These are phyloP conservation scores for Kwoniella sp. DNA, from an alignment of 768 basidiomycete species.

Conservation along the genomic window DNA sequence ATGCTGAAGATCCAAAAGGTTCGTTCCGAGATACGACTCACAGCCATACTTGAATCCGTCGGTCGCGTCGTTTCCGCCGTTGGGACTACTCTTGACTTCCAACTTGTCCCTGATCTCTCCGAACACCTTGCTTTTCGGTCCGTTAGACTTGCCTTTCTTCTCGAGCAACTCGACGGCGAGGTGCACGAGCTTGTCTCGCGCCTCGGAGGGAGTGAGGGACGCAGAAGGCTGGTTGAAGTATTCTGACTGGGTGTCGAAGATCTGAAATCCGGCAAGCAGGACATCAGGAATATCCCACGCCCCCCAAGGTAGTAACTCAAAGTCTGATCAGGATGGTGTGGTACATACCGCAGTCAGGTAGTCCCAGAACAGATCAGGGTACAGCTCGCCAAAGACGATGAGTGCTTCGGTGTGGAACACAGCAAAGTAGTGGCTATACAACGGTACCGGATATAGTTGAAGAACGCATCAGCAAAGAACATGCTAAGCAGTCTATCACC, in stretches of 20 bases:
- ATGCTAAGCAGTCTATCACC: no score
- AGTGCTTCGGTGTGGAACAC: constrained; percentile 78
- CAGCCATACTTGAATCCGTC: constrained; percentile 87
- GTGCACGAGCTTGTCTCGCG: constrained; percentile 70
- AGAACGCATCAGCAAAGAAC: no score
- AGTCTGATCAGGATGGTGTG: background rate
- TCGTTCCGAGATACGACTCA: constrained; percentile 56
- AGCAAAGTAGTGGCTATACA: constrained; percentile 51
- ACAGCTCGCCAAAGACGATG: constrained; percentile 70
- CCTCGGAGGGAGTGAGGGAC: constrained; percentile 67
- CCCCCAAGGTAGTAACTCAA: no score
- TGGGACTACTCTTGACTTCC: constrained; percentile 65
- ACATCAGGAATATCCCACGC: no score
- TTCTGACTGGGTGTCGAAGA: constrained; percentile 74
- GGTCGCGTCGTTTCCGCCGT: constrained; percentile 79
- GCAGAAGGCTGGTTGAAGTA: constrained; percentile 77
- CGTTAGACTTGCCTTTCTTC: constrained; percentile 58
- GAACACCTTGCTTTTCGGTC: constrained; percentile 62
- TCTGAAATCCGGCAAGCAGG: constrained; percentile 62
- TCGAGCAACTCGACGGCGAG: constrained; percentile 42
- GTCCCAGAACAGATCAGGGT: constrained; percentile 77
- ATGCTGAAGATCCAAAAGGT: no score
- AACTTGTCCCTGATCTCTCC: constrained; percentile 67
- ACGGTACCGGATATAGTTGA: background rate
- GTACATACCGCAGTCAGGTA: constrained; percentile 66